Percentiles rank a stretch among this genome's conserved stretches.
Conservation (phyloP, 2,329 filamentous ascomycete species). For the Juglanconis sp. region DNA sequence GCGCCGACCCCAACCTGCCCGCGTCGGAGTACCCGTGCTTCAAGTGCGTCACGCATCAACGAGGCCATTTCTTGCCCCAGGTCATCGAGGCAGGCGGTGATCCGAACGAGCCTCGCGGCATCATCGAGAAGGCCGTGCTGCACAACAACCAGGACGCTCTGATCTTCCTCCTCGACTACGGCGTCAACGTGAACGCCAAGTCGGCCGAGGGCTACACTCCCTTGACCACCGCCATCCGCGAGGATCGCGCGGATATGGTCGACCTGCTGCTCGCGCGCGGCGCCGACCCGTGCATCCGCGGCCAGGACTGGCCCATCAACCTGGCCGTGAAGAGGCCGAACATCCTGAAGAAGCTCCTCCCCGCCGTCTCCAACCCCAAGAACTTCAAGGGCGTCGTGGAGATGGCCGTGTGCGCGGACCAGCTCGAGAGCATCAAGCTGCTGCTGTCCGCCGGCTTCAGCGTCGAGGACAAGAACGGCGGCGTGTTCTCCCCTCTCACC, state of each 20-base stretch:
- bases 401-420: conserved; percentile 63
- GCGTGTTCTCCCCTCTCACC: conserved; percentile 68
- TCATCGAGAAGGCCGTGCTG: conserved; percentile 61
- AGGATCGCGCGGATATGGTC: conserved; percentile 57
- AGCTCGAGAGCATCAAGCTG: conserved; percentile 65
- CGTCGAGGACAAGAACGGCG: conserved; percentile 69
- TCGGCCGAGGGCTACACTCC: conserved; percentile 57
- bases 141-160: conserved; percentile 60
- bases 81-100: conserved; percentile 60
- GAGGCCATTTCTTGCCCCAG: conserved; percentile 56
- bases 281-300: conserved; percentile 60
- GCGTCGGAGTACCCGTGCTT: conserved; percentile 64
- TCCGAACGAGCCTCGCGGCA: conserved; percentile 58
- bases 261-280: conserved; percentile 56
- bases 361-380: conserved; percentile 54
- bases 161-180: conserved; percentile 57
- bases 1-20: conserved; percentile 60
- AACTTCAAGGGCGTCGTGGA: conserved; percentile 66
- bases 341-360: conserved; percentile 58
- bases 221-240: conserved; percentile 63
- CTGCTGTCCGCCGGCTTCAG: conserved; percentile 62
- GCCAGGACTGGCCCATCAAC: conserved; percentile 68
- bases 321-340: conserved; percentile 63
- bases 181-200: conserved; percentile 58
- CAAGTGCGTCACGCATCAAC: conserved; percentile 66